Percentiles rank a stretch among this genome's conserved stretches.
These are phyloP conservation scores for Apiotrichum porosum DNA, from an alignment of 1,284 basidiomycete species.

Conservation along the genomic window DNA sequence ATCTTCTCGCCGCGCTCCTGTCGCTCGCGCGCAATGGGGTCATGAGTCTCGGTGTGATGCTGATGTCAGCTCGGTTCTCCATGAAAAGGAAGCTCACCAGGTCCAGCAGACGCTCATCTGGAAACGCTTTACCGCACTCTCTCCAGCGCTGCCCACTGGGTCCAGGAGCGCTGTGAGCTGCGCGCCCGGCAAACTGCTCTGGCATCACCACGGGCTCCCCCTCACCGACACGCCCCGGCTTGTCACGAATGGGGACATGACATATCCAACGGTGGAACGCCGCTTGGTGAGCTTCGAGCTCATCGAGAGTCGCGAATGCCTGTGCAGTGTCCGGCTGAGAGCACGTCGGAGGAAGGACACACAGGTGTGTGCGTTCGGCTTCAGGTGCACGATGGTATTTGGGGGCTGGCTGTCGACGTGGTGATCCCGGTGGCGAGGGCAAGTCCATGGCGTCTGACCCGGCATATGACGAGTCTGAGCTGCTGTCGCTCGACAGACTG, in stretches of 20 bases:
- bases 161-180: neutral
- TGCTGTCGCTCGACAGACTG: neutral
- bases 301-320: conserved; percentile 57
- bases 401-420: conserved; percentile 1
- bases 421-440: neutral
- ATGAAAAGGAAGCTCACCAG: too few species aligned
- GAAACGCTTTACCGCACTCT: conserved; percentile 74
- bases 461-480: neutral
- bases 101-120: conserved; percentile 68
- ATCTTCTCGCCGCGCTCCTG: conserved; percentile 82
- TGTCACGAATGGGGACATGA: conserved; percentile 41
- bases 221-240: conserved; percentile 28
- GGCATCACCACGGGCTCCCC: conserved; percentile 29
- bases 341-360: conserved; percentile 77
- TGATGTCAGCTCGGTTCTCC: conserved; percentile 37
- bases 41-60: conserved; percentile 84
- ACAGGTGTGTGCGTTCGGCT: conserved; percentile 50
- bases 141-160: conserved; percentile 17
- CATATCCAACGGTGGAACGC: conserved; percentile 79
- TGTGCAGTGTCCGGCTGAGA: conserved; percentile 60
- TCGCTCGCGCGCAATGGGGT: conserved; percentile 66
- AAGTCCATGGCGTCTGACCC: neutral
- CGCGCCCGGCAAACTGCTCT: conserved; percentile 22
- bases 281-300: conserved; percentile 74
- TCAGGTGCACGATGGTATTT: conserved; percentile 27